Evolutionary conservation across 75 land plant species (phyloP), one percentile per base, ranked within the genome.

Genomic region (Pinus taeda): DNA sequence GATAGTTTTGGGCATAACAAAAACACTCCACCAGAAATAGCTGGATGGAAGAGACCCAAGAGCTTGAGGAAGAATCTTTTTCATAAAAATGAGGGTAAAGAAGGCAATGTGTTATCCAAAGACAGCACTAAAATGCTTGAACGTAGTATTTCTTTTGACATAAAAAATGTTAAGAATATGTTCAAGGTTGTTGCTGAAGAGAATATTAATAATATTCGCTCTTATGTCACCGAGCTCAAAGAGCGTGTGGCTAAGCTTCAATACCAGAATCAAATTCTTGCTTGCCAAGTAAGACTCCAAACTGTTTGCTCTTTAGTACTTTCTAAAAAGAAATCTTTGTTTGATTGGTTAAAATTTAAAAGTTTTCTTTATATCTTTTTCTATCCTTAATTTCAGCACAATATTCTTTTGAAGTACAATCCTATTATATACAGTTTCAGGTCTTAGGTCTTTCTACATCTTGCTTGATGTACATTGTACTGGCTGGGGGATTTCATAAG

Each of bases 161-260:
- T 33, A 30, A 39, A 74, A 21, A 62, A 77, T 57, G 75, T 77
- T 8, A 81, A 76, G 64, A 45, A 61, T 29, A 76, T 61, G 81
- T 77, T 80, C 61, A 80, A 80, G 57, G 70, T 57, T 78, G 72
- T 81, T 57, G 83, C 83, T 64, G 76, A 82, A 45, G 82, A 82
- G 56, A 82, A 82, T 56, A 79, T 82, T 12, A 71, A 57, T n/a
- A 79, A 75, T 21, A 79, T 82, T 60, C 72, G 82, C 6, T 26
- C 81, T 14, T 81, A 78, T 67, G 82, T 81, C 33, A 66, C 81
- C 3, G 82, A 81, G 39, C 81, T 81, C 57, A 81, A 81, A 57
- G 82, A 81, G 22, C 15, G 82, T 3, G 81, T 81, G 73, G 82
- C 82, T 37, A 80, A 80, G 59, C 79, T 80, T 15, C 77, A 75